phyloP scores from a whole-genome alignment of 257 asterid genomes.

The Prunella vulgaris region DNA sequence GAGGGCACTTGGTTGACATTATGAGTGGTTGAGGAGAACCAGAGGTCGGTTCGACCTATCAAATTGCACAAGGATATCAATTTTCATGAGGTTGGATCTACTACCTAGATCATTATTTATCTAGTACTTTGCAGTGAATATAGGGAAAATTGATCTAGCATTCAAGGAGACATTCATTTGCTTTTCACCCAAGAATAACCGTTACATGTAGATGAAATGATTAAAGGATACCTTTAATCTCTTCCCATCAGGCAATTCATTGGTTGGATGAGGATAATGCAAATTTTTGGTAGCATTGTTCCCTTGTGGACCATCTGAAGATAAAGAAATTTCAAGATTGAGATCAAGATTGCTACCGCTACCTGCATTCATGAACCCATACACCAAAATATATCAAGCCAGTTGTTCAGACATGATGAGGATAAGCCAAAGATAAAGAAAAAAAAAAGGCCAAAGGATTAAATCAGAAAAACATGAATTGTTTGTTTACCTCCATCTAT shows the following conservation, averaged over 20 bases:
- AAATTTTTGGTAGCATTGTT: conserved; percentile 26
- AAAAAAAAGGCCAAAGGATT: background rate
- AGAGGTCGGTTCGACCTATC: conserved; percentile 42
- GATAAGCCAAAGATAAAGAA: background rate
- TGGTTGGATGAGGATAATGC: conserved; percentile 28
- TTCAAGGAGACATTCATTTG: background rate
- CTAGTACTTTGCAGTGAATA: background rate
- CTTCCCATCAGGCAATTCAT: conserved; percentile 43
- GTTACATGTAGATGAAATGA: background rate
- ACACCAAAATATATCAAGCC: conserved; percentile 11
- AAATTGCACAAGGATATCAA: conserved; percentile 12
- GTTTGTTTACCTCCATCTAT: conserved; percentile 43
- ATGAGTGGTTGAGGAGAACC: conserved; percentile 41
- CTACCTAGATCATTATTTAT: conserved; percentile 4
- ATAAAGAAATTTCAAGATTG: conserved; percentile 75
- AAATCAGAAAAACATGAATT: background rate
- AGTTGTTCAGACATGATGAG: background rate
- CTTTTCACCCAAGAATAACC: background rate
- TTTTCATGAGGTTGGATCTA: background rate
- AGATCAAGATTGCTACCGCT: conserved; percentile 67
- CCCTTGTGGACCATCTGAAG: conserved; percentile 38
- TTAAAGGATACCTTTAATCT: conserved; percentile 44
- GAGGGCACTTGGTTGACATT: conserved; percentile 42
- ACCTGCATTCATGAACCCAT: conserved; percentile 36
- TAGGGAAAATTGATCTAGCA: background rate